These are phyloP conservation scores for Cadophora gregata DNA, from an alignment of 2,329 filamentous ascomycete species.

Conservation along the genomic window DNA sequence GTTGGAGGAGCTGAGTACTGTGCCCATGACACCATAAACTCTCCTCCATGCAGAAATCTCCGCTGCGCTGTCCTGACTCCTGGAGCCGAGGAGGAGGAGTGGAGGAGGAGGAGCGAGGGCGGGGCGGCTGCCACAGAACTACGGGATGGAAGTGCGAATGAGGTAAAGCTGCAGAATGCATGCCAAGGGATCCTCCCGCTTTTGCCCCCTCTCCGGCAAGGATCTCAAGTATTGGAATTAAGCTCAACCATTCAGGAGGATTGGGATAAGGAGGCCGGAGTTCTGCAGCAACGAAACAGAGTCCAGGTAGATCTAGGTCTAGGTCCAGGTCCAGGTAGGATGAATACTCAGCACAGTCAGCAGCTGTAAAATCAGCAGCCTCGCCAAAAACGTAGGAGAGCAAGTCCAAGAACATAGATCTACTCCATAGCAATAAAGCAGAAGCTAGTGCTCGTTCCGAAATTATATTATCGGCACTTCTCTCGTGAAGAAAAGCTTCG, in stretches of 20 bases:
- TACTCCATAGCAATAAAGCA: background rate
- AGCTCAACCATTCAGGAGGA: background rate
- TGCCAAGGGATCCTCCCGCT: constrained; percentile 17
- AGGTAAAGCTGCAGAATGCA: background rate
- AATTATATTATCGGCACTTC: background rate
- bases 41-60: constrained; percentile 1
- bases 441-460: background rate
- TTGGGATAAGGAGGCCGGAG: background rate
- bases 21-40: constrained; percentile 2
- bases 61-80: constrained; percentile 13
- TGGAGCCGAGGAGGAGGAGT: too few species aligned
- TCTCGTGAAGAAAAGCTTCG: background rate
- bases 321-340: too few species aligned
- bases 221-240: constrained; percentile 12
- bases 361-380: background rate
- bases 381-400: background rate
- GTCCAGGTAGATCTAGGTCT: too few species aligned
- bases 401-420: background rate
- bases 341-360: background rate
- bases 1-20: background rate
- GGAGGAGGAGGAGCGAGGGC: too few species aligned
- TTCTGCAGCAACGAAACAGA: background rate
- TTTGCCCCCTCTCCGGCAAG: background rate
- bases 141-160: constrained; percentile 6
- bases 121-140: background rate